Conservation (phyloP, 1,284 basidiomycete species). For the Apiotrichum laibachii region DNA sequence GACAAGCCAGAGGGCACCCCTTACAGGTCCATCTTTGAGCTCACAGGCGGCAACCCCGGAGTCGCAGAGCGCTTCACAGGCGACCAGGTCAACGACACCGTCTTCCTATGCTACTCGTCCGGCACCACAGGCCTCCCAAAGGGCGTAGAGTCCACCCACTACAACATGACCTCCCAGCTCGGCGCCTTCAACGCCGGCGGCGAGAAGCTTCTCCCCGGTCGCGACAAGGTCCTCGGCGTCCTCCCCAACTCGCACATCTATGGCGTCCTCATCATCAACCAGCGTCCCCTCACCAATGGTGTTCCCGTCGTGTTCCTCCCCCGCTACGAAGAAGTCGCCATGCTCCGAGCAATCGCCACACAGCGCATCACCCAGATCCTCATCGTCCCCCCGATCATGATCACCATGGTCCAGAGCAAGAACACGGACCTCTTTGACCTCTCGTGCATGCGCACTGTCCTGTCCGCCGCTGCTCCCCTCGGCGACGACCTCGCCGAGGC, state of each 20-base stretch:
- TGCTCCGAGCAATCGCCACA: constrained; percentile 70
- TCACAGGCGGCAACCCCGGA: constrained; percentile 6
- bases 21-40: constrained; percentile 12
- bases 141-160: constrained; percentile 60
- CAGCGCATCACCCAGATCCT: constrained; percentile 65
- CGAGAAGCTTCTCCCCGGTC: constrained; percentile 34
- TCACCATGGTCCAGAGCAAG: constrained; percentile 54
- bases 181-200: constrained; percentile 14
- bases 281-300: constrained; percentile 62
- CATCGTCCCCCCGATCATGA: constrained; percentile 80
- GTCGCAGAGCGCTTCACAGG: constrained; percentile 17
- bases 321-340: constrained; percentile 59
- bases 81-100: constrained; percentile 8
- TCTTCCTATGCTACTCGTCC: constrained; percentile 62
- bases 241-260: constrained; percentile 25
- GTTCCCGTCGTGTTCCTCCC: constrained; percentile 65
- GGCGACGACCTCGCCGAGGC: constrained; percentile 50
- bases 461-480: constrained; percentile 80
- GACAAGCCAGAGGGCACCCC: constrained; percentile 19
- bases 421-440: constrained; percentile 70
- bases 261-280: constrained; percentile 51
- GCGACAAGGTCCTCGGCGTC: constrained; percentile 42
- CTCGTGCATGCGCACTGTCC: constrained; percentile 60
- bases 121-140: constrained; percentile 57
- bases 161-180: constrained; percentile 57